Conservation (phyloP, 1,284 basidiomycete genomes). For the Inonotus hispidus region DNA sequence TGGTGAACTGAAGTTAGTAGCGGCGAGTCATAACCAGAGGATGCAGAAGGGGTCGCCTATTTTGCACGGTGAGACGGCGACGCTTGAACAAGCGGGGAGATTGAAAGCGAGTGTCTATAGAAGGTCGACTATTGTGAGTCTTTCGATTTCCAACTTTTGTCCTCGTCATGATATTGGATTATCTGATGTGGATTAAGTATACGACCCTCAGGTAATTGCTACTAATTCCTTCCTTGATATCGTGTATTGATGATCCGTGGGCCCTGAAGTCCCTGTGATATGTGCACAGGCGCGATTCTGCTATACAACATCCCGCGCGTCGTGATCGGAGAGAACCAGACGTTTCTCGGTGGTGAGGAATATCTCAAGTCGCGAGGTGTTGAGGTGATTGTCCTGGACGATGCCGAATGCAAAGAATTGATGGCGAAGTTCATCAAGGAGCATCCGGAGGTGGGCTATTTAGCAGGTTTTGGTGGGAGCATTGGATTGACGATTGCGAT, state of each 20-base stretch:
- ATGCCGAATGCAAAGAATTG: constrained; percentile 14
- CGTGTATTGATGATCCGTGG: neutral
- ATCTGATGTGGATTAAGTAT: no score
- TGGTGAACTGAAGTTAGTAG: constrained; percentile 32
- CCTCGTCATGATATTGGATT: neutral
- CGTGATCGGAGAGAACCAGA: constrained; percentile 54
- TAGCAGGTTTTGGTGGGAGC: neutral
- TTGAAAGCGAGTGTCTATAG: constrained; percentile 39
- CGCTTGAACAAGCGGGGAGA: constrained; percentile 46
- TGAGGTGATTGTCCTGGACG: constrained; percentile 41
- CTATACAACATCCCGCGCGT: constrained; percentile 56
- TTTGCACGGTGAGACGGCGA: constrained; percentile 51
- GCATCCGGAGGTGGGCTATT: constrained; percentile 41
- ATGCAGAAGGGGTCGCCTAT: constrained; percentile 50
- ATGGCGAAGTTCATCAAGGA: constrained; percentile 38
- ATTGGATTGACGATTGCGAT: neutral
- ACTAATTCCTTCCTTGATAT: neutral
- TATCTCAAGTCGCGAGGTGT: constrained; percentile 44
- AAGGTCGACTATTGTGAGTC: constrained; percentile 41
- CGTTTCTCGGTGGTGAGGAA: constrained; percentile 45
- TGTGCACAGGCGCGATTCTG: constrained; percentile 57
- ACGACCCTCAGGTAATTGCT: constrained; percentile 45
- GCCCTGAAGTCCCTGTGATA: constrained; percentile 45
- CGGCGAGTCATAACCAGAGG: constrained; percentile 46
- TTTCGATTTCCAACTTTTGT: neutral